phyloP scores from a whole-genome alignment of 108 stramenopile genomes.

The Nannochloropsis oceanica region DNA sequence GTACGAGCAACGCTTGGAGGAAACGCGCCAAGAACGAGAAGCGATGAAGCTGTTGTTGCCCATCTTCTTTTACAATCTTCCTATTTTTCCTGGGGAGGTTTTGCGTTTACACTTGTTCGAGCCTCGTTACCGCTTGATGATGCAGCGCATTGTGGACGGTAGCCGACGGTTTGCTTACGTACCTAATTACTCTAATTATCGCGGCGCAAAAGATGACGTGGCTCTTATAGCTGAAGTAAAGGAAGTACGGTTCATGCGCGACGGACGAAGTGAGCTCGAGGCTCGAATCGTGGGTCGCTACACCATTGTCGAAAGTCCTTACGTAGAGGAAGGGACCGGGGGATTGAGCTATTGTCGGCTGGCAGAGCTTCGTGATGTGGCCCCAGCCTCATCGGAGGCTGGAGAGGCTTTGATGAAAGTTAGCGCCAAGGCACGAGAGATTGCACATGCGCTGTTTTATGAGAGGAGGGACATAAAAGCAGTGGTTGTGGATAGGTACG shows the following conservation, averaged over 20 bases:
- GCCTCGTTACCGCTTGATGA: constrained; percentile 37
- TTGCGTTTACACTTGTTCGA: constrained; percentile 34
- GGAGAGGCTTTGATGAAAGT: neutral
- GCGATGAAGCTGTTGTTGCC: constrained; percentile 20
- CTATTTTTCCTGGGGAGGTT: constrained; percentile 32
- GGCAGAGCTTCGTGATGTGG: neutral
- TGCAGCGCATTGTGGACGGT: constrained; percentile 24
- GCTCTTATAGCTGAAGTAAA: constrained; percentile 23
- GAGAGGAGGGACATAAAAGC: neutral
- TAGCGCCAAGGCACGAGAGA: neutral
- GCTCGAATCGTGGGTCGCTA: constrained; percentile 9
- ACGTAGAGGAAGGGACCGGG: constrained; percentile 27
- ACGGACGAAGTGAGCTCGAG: constrained; percentile 16
- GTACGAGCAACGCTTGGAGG: constrained; percentile 2
- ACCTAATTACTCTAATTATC: constrained; percentile 22
- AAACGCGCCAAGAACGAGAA: neutral
- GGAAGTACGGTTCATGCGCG: constrained; percentile 23
- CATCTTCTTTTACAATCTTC: constrained; percentile 34
- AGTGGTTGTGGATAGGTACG: constrained; percentile 2
- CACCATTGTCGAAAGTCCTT: constrained; percentile 15
- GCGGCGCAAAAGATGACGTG: constrained; percentile 8
- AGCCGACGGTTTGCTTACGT: constrained; percentile 16
- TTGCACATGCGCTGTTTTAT: neutral
- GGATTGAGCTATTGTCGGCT: constrained; percentile 23
- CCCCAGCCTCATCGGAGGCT: neutral